Evolutionary conservation across 805 yeast species (phyloP).

Genomic region (Saturnispora halmiae): DNA sequence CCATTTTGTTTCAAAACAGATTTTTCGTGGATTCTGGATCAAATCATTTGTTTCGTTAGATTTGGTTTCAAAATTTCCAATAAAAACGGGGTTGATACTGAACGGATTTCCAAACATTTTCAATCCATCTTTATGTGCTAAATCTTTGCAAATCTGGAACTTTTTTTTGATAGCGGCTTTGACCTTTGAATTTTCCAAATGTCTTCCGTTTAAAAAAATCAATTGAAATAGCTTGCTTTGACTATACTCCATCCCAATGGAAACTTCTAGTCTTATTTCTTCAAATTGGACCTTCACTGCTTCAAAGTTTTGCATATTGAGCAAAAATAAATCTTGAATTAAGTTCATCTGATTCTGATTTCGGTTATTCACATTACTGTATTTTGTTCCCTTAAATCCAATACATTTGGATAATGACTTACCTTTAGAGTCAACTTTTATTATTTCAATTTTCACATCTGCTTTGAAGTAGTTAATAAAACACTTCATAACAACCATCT

Average conservation of each 20-base stretch:
- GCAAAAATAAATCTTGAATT: constrained; percentile 28
- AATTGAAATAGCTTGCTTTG: constrained; percentile 35
- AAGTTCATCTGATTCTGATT: constrained; percentile 11
- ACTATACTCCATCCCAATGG: constrained; percentile 31
- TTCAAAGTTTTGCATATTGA: constrained; percentile 20
- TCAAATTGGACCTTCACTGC: constrained; percentile 22
- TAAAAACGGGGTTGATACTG: constrained; percentile 31
- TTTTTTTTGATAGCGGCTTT: constrained; percentile 19
- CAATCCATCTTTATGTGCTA: not conserved
- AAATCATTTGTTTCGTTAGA: constrained; percentile 27
- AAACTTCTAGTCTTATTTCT: constrained; percentile 27
- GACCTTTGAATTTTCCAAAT: constrained; percentile 20
- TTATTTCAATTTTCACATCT: constrained; percentile 12
- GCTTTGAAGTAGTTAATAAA: constrained; percentile 23
- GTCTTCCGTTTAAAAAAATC: constrained; percentile 37
- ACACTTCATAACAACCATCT: constrained; percentile 25
- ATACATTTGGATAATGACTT: not conserved
- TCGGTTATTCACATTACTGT: not conserved
- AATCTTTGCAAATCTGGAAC: constrained; percentile 13
- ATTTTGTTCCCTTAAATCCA: constrained; percentile 1
- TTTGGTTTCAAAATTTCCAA: constrained; percentile 24
- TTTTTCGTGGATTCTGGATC: constrained; percentile 34
- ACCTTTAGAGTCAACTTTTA: not conserved
- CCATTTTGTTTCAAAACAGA: constrained; percentile 22
- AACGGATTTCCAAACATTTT: constrained; percentile 28